phyloP scores from a whole-genome alignment of 2,329 filamentous ascomycete genomes.

The Aurifilum marmelostoma region DNA sequence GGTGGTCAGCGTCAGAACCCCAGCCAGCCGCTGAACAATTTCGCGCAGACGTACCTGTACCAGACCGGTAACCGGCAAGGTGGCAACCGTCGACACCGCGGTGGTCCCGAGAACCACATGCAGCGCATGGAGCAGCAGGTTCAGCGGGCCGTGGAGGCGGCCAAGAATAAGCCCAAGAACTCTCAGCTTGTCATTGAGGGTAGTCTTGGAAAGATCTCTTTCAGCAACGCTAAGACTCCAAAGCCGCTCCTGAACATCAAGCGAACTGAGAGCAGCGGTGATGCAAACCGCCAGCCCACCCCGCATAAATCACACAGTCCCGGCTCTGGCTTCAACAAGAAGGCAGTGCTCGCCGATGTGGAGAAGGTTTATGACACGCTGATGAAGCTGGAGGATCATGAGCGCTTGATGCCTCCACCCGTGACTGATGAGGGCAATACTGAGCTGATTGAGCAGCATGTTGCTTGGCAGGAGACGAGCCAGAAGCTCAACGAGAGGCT shows the following conservation, averaged over 20 bases:
- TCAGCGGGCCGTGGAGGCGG: conserved; percentile 93
- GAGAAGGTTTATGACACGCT: conserved; percentile 85
- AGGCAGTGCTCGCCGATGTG: conserved; percentile 81
- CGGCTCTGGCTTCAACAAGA: conserved; percentile 69
- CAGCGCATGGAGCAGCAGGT: conserved; percentile 99
- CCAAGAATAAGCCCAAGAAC: conserved; percentile 97
- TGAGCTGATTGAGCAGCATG: conserved; percentile 72
- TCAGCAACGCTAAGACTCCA: conserved; percentile 97
- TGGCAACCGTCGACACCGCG: conserved; percentile 71
- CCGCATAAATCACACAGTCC: conserved; percentile 46
- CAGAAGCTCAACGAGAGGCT: conserved; percentile 76
- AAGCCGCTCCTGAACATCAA: conserved; percentile 96
- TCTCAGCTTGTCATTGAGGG: conserved; percentile 96
- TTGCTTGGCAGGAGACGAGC: conserved; percentile 77
- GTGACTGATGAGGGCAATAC: conserved; percentile 66
- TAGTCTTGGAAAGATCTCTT: conserved; percentile 95
- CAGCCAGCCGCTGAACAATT: conserved; percentile 90
- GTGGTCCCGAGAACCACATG: conserved; percentile 93
- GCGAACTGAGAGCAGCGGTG: conserved; percentile 71
- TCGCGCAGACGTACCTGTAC: conserved; percentile 96
- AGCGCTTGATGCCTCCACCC: conserved; percentile 72
- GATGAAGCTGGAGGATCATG: conserved; percentile 94
- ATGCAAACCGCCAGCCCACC: conserved; percentile 56
- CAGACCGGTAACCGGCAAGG: conserved; percentile 87
- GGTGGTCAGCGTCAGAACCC: conserved; percentile 88